Conservation (phyloP, 306 rosid genomes). For the Malus asiatica region DNA sequence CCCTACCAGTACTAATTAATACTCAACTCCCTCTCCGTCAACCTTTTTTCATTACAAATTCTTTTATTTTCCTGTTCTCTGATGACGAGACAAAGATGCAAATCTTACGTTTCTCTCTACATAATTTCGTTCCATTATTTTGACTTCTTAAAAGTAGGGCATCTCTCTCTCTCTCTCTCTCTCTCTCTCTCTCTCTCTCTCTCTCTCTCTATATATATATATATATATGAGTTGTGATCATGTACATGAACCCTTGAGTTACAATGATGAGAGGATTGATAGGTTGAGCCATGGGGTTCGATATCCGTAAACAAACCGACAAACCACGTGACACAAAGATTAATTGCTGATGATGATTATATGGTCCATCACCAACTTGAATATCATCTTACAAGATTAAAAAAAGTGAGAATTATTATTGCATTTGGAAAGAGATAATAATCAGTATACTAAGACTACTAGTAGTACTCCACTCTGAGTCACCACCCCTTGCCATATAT, state of each 20-base stretch:
- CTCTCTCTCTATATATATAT: too few species aligned
- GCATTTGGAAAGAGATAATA: conserved; percentile 13
- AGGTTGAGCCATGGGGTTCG: conserved; percentile 14
- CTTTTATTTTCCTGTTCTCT: not conserved
- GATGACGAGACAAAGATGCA: conserved; percentile 48
- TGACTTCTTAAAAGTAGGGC: conserved; percentile 35
- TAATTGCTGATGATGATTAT: not conserved
- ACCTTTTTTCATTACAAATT: conserved; percentile 3
- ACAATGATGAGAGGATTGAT: not conserved
- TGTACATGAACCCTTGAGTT: not conserved
- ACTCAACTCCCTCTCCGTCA: not conserved
- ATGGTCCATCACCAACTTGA: conserved; percentile 37
- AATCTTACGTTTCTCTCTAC: conserved; percentile 34
- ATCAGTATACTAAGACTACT: not conserved
- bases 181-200: not conserved
- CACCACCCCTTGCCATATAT: not conserved
- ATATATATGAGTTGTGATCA: conserved; percentile 16
- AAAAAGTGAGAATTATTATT: conserved; percentile 31
- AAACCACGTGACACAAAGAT: conserved; percentile 53
- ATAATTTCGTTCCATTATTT: conserved; percentile 27
- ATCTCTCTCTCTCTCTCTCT: not conserved
- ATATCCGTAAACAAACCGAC: conserved; percentile 56
- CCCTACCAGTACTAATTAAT: not conserved
- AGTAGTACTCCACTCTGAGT: conserved; percentile 10
- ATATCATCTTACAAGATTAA: conserved; percentile 15